Evolutionary conservation across 768 basidiomycete genomes (phyloP).

Genomic region (Podaxis pistillaris): DNA sequence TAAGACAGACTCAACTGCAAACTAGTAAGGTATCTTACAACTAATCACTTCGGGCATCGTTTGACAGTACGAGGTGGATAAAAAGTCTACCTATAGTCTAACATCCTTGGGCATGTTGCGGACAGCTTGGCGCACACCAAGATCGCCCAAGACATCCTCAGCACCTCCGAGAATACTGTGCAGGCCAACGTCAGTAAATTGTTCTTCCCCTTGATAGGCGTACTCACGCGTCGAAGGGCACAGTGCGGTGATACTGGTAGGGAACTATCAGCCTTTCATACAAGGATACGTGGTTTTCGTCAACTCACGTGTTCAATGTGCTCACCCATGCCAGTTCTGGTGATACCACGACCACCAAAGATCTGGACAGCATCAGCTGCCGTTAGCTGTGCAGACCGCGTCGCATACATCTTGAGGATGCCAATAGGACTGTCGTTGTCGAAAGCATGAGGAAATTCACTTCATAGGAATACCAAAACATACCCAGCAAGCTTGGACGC

Average conservation of each 20-base stretch:
- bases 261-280: constrained; percentile 22
- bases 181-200: background rate
- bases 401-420: constrained; percentile 68
- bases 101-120: constrained; percentile 72
- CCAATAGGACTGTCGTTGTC: constrained; percentile 54
- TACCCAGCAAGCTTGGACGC: constrained; percentile 73
- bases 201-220: background rate
- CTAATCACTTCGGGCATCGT: background rate
- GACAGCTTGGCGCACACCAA: constrained; percentile 81
- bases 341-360: constrained; percentile 87
- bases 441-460: constrained; percentile 7
- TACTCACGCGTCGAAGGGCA: constrained; percentile 61
- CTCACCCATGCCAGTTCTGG: constrained; percentile 73
- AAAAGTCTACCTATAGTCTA: constrained; percentile 41
- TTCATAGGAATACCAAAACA: constrained; percentile 15
- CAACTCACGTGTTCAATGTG: constrained; percentile 61
- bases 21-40: background rate
- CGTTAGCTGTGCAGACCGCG: constrained; percentile 60
- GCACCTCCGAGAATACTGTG: constrained; percentile 72
- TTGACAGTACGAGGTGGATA: constrained; percentile 2
- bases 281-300: background rate
- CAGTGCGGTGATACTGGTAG: constrained; percentile 57
- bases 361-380: constrained; percentile 77
- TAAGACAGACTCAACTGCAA: background rate
- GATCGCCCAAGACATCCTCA: constrained; percentile 77